Evolutionary conservation across 2,329 filamentous ascomycete genomes (phyloP).

Genomic region (Sarocladium brachiariae): DNA sequence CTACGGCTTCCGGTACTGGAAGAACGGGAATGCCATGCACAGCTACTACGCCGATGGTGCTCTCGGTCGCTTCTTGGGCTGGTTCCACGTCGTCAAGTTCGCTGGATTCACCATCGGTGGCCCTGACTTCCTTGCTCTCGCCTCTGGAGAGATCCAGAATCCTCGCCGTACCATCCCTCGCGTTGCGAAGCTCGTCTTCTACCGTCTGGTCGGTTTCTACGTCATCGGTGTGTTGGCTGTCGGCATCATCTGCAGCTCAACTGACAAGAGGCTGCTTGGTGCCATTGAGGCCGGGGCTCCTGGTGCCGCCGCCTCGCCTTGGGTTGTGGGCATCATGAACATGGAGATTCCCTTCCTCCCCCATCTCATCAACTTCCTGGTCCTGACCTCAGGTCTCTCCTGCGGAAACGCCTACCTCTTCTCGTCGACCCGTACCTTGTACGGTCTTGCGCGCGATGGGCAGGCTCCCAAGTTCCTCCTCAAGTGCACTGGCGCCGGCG

Average conservation of each 20-base stretch:
- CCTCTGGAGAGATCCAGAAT: slow-evolving; percentile 54
- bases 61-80: slow-evolving; percentile 57
- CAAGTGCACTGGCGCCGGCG: slow-evolving; percentile 51
- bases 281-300: slow-evolving; percentile 40
- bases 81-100: slow-evolving; percentile 49
- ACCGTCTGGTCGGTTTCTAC: slow-evolving; percentile 65
- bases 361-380: slow-evolving; percentile 51
- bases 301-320: slow-evolving; percentile 52
- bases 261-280: slow-evolving; percentile 32
- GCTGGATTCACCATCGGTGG: slow-evolving; percentile 63
- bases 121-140: slow-evolving; percentile 57
- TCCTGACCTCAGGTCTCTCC: slow-evolving; percentile 45
- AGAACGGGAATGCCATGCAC: slow-evolving; percentile 25
- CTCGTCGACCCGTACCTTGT: slow-evolving; percentile 37
- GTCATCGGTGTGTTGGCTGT: slow-evolving; percentile 56
- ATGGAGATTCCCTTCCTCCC: slow-evolving; percentile 44
- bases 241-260: slow-evolving; percentile 47
- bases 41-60: slow-evolving; percentile 35
- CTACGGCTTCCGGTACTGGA: slow-evolving; percentile 58
- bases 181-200: slow-evolving; percentile 68
- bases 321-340: slow-evolving; percentile 53
- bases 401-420: slow-evolving; percentile 43
- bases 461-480: slow-evolving; percentile 43
- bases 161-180: slow-evolving; percentile 58
- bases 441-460: slow-evolving; percentile 39